Evolutionary conservation across 1,284 basidiomycete genomes (phyloP), one percentile per base, ranked within the genome.

Genomic region (Rhodotorula sp.): DNA sequence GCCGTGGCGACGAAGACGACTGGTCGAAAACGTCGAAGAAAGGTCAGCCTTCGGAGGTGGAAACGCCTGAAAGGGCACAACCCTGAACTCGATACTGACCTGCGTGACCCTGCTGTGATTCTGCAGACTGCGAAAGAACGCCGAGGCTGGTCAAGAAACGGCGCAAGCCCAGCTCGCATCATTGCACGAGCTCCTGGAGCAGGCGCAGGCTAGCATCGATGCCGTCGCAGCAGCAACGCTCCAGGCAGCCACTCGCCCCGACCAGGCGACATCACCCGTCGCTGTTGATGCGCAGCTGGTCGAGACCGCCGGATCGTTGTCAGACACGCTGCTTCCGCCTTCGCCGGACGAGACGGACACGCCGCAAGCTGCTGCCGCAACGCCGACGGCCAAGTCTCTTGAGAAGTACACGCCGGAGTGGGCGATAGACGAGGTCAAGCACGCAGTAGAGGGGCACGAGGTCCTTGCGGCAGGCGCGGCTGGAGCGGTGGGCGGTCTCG

Each of bases 21-120:
- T 97, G 78, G 90, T 92, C 12, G 86, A 90, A 81, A 91, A 90
- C 60, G 90, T 97, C 74, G 93, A 95, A 83, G 86, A 85, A 28
- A 43, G 74, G 74, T 73, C 3, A 16, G 71, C 62, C 49, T 3
- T 23, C 34, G 34, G 34, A 34, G 34, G 1, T 38, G 34, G 12
- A 43, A 43, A 14, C 8, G 8, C 38, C 38, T 43, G 12, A 43
- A 43, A 43, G 10, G 38, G 10, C 12, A 14, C 38, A 43, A 1
- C 10, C 10, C 21, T 14, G n/a, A 5, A 3, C 26, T n/a, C 48
- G 8, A 14, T 43, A 10, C 38, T 43, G 10, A 43, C 38, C 10
- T 43, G 38, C 38, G 38, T 43, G 38, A 43, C 10, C 10, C 10
- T 43, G 38, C 38, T 43, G 38, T 43, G 38, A 43, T 12, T 10